Evolutionary conservation across 1,284 basidiomycete genomes (phyloP).

Genomic region (Cronartium quercuum): DNA sequence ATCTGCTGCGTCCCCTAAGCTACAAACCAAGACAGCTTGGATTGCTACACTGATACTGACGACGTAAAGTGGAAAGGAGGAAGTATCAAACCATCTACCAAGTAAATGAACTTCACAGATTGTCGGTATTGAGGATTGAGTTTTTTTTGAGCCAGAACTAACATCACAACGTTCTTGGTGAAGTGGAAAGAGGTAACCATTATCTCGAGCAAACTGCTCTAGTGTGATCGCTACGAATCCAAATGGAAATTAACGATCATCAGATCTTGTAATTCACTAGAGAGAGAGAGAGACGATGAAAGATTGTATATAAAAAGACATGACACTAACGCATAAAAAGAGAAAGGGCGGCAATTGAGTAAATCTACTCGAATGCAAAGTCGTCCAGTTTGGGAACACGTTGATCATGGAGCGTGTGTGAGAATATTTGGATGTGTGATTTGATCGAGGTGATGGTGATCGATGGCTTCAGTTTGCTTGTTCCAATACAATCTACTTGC

Average conservation of each 20-base stretch:
- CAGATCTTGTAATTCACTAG: no score
- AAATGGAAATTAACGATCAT: no score
- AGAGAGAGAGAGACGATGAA: no score
- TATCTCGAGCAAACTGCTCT: constrained; percentile 74
- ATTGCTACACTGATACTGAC: constrained; percentile 76
- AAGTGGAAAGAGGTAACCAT: constrained; percentile 64
- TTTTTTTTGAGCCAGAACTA: neutral
- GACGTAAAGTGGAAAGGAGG: constrained; percentile 57
- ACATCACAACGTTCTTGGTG: constrained; percentile 55
- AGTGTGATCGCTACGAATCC: constrained; percentile 65
- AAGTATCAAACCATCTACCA: constrained; percentile 25
- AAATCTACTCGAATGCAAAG: constrained; percentile 2
- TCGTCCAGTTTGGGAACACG: neutral
- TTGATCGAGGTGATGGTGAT: neutral
- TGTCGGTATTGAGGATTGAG: no score
- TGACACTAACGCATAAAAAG: constrained; percentile 33
- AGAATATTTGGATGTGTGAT: no score
- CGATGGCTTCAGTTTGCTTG: no score
- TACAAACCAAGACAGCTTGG: constrained; percentile 82
- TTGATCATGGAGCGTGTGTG: neutral
- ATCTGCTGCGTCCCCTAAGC: constrained; percentile 80
- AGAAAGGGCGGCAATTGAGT: constrained; percentile 14
- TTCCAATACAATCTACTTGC: neutral
- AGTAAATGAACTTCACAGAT: constrained; percentile 21
- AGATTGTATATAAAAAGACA: no score